These are phyloP conservation scores for Neospermospora avenae DNA, from an alignment of 2,329 filamentous ascomycete species.

Conservation along the genomic window DNA sequence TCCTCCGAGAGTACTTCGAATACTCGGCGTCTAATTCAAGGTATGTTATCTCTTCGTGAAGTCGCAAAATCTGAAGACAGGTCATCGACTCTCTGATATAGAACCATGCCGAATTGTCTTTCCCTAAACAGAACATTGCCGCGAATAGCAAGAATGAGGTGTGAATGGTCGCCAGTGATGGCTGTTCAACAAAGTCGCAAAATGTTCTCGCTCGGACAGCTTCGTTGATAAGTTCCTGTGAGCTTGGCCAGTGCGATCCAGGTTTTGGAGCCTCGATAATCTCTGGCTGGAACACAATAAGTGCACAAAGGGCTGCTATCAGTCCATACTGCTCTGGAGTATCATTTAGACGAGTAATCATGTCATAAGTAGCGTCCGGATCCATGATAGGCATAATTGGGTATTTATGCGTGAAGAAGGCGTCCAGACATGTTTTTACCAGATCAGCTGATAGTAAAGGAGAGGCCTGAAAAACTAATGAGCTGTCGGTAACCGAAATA, in stretches of 20 bases:
- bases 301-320: slow-evolving; percentile 32
- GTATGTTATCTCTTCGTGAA: slow-evolving; percentile 35
- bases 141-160: slow-evolving; percentile 38
- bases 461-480: not conserved
- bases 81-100: slow-evolving; percentile 35
- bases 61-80: slow-evolving; percentile 29
- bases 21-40: not conserved
- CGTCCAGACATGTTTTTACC: slow-evolving; percentile 32
- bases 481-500: not conserved
- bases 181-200: slow-evolving; percentile 31
- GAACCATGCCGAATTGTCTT: slow-evolving; percentile 37
- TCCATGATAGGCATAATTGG: slow-evolving; percentile 36
- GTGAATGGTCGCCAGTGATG: slow-evolving; percentile 31
- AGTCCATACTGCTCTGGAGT: slow-evolving; percentile 31
- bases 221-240: slow-evolving; percentile 28
- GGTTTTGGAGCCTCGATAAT: slow-evolving; percentile 18
- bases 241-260: slow-evolving; percentile 14
- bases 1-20: slow-evolving; percentile 27
- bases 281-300: slow-evolving; percentile 33
- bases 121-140: slow-evolving; percentile 33
- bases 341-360: slow-evolving; percentile 12
- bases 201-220: slow-evolving; percentile 28
- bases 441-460: slow-evolving; percentile 11
- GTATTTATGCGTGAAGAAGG: slow-evolving; percentile 37
- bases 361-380: slow-evolving; percentile 21